phyloP scores from a whole-genome alignment of 169 alveolate species.

The Plasmodium cynomolgi region DNA sequence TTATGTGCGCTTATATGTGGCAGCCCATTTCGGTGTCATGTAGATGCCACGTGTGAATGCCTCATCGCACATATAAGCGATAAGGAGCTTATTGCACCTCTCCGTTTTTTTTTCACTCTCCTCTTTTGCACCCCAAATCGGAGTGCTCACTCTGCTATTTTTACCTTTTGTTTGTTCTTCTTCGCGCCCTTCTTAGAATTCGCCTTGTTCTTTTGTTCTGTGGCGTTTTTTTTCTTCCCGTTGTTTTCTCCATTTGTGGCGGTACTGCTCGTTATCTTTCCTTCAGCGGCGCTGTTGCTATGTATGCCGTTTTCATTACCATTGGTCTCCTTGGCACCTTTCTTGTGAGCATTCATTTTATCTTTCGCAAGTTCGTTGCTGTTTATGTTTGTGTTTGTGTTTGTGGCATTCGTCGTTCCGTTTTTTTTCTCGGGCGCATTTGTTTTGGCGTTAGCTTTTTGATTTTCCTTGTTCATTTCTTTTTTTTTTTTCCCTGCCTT shows the following conservation, averaged over 20 bases:
- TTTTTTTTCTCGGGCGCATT: not conserved
- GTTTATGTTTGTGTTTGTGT: not conserved
- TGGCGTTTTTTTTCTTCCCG: conserved; percentile 15
- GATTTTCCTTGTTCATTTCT: conserved; percentile 31
- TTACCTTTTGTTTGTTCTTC: conserved; percentile 12
- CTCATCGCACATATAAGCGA: not conserved
- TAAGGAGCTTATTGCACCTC: not conserved
- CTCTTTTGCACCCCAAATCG: not conserved
- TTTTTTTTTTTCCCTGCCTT: conserved; percentile 27
- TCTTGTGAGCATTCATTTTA: conserved; percentile 5
- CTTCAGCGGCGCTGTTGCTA: not conserved
- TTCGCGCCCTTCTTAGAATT: conserved; percentile 13
- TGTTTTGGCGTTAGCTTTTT: conserved; percentile 33
- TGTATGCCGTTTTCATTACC: conserved; percentile 5
- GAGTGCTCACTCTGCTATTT: not conserved
- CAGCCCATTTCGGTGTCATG: not conserved
- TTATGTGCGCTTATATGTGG: not conserved
- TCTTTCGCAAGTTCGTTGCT: conserved; percentile 19
- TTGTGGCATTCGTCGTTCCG: conserved; percentile 1
- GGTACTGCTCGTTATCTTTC: not conserved
- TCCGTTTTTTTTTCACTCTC: not conserved
- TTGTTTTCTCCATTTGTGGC: not conserved
- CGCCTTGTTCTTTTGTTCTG: conserved; percentile 42
- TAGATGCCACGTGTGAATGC: not conserved
- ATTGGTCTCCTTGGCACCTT: conserved; percentile 20